Conservation (phyloP, 2,329 filamentous ascomycete genomes). For the Colletotrichum tamarilloi region DNA sequence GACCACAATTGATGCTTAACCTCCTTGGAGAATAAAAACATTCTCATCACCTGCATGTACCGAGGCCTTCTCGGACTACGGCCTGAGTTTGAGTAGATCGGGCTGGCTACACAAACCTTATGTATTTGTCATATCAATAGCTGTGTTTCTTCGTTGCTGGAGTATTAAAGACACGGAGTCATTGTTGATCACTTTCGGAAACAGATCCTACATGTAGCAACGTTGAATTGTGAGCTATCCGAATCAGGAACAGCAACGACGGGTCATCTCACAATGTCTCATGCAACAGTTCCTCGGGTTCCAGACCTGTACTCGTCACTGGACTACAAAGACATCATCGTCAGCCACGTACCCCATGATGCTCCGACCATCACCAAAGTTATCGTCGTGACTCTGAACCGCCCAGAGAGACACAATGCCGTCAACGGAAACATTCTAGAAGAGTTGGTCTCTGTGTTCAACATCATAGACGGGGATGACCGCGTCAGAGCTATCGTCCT, state of each 20-base stretch:
- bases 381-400: slow-evolving; percentile 9
- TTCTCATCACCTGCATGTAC: neutral
- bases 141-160: too few relatives aligned
- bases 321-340: slow-evolving; percentile 17
- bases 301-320: slow-evolving; percentile 11
- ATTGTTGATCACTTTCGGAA: neutral
- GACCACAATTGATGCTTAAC: neutral
- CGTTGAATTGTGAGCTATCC: neutral
- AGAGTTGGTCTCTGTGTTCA: slow-evolving; percentile 14
- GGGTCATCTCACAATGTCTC: neutral
- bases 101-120: too few relatives aligned
- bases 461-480: neutral
- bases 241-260: neutral
- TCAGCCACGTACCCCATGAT: slow-evolving; percentile 18
- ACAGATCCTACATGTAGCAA: neutral
- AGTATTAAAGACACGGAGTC: neutral
- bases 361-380: slow-evolving; percentile 9
- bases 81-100: too few relatives aligned
- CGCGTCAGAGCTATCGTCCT: slow-evolving; percentile 5
- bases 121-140: too few relatives aligned
- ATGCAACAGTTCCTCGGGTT: neutral
- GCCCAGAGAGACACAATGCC: neutral
- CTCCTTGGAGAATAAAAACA: neutral
- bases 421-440: slow-evolving; percentile 17
- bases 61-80: too few relatives aligned